Evolutionary conservation across 2,329 filamentous ascomycete species (phyloP), one percentile per base, ranked within the genome.

Genomic region (Neurospora sp.): DNA sequence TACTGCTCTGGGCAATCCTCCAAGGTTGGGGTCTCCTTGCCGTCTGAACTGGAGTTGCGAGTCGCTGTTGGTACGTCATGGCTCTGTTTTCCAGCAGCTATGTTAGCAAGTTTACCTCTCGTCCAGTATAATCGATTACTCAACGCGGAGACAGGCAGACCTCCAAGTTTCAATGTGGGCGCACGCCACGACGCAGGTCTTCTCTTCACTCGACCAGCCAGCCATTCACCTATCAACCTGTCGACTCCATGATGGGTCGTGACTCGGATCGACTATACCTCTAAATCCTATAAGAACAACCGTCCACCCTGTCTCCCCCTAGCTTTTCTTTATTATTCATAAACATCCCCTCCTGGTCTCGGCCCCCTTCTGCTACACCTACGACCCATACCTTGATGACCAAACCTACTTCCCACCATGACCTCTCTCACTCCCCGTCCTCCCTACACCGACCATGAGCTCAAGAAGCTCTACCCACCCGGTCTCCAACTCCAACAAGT

Each of bases 401-500:
- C 38, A 62, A 19, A 19, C 52, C 67, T 68, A 42, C 39, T 10
- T 70, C 19, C 69, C 71, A 77, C 72, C 69, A 98, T 98, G 95
- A 91, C 94, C 13, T 90, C 90, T 52, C 85, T 97, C 66, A 81
- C 86, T 66, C 92, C 92, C 67, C 88, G 93, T 70, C 83, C 86
- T 70, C 89, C 92, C 0, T 98, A 98, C 82, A 89, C 90, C 66
- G 83, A 89, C 74, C 90, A 92, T 71, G 94, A 98, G 85, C 87
- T 98, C 67, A 84, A 86, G 62, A 83, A 84, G 76, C 89, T 98
- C 71, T 99, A 97, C 82, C 96, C 96, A 0, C 81, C 89, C 69
- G 84, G 86, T 66, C 85, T 99, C 71, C 87, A 95, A 78, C 88
- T 99, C 42, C 91, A 96, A 78, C 88, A 96, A 71, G 96, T 98